phyloP scores from a whole-genome alignment of 495 filamentous ascomycete genomes.

The Penicillium roqueforti region DNA sequence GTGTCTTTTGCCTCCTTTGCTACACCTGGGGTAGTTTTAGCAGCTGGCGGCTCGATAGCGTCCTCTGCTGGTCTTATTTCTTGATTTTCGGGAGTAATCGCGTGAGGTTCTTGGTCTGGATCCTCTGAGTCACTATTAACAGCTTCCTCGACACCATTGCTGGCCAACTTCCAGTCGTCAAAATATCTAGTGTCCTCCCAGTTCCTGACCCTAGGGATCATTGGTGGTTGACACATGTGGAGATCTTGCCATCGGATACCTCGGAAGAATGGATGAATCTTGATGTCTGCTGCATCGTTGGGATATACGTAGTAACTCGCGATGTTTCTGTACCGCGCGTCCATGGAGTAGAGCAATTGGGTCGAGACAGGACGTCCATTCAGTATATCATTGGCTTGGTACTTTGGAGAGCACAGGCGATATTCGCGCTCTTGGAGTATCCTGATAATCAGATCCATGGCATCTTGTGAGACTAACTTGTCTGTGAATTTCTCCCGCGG shows the following conservation, averaged over 20 bases:
- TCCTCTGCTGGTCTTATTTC: background rate
- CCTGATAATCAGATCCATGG: constrained; percentile 67
- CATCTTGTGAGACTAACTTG: constrained; percentile 54
- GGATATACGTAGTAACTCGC: constrained; percentile 65
- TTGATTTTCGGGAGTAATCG: constrained; percentile 13
- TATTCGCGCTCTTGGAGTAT: constrained; percentile 73
- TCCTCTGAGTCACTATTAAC: constrained; percentile 21
- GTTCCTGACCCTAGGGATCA: constrained; percentile 64
- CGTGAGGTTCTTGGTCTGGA: constrained; percentile 9
- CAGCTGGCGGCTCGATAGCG: background rate
- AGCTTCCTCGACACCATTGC: constrained; percentile 41
- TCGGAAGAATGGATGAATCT: constrained; percentile 68
- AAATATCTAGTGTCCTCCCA: constrained; percentile 88
- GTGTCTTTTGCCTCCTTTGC: constrained; percentile 15
- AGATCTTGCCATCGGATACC: constrained; percentile 64
- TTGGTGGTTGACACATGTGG: constrained; percentile 66
- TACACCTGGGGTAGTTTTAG: background rate
- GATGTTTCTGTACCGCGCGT: constrained; percentile 29
- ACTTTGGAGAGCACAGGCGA: constrained; percentile 70
- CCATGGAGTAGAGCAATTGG: constrained; percentile 32
- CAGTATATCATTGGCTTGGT: constrained; percentile 58
- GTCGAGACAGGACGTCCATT: constrained; percentile 30
- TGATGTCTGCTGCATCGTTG: constrained; percentile 74
- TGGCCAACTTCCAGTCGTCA: constrained; percentile 70
- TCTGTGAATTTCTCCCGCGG: constrained; percentile 52